These are phyloP conservation scores for Nannochloropsis gaditana DNA, from an alignment of 108 stramenopile genomes.

Conservation along the genomic window DNA sequence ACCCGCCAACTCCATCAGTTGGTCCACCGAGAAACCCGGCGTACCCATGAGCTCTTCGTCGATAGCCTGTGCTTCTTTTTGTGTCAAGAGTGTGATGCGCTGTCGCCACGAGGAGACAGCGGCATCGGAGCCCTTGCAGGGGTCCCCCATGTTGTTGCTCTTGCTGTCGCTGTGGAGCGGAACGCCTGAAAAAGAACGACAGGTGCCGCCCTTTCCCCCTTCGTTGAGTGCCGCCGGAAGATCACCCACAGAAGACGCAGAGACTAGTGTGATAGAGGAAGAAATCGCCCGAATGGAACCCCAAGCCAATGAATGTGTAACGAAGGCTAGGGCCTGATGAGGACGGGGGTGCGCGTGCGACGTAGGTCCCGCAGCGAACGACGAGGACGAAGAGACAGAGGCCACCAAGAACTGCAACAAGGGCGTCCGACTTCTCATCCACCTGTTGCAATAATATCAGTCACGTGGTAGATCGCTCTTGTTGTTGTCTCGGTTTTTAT, in stretches of 20 bases:
- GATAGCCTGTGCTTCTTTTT: constrained; percentile 69
- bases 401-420: not conserved
- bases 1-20: constrained; percentile 99
- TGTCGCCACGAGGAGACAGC: not conserved
- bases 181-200: not conserved
- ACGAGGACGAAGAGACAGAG: not conserved
- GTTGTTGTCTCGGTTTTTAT: no score
- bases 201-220: not conserved
- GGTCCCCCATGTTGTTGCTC: not conserved
- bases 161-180: constrained; percentile 8
- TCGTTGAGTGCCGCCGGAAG: no score
- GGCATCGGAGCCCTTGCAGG: not conserved
- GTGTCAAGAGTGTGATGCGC: constrained; percentile 46
- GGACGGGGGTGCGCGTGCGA: not conserved
- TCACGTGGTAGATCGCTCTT: no score
- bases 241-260: not conserved
- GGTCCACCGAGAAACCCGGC: constrained; percentile 86
- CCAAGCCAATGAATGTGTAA: not conserved
- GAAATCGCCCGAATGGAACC: not conserved
- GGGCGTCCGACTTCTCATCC: not conserved
- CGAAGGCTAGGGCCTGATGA: not conserved
- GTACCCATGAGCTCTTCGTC: constrained; percentile 87
- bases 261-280: not conserved
- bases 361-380: not conserved
- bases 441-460: not conserved